A percentile compares a stretch with the other conserved stretches of the same genome.
Evolutionary conservation across 2,329 filamentous ascomycete genomes (phyloP).

Genomic region (Aspergillus neotritici): DNA sequence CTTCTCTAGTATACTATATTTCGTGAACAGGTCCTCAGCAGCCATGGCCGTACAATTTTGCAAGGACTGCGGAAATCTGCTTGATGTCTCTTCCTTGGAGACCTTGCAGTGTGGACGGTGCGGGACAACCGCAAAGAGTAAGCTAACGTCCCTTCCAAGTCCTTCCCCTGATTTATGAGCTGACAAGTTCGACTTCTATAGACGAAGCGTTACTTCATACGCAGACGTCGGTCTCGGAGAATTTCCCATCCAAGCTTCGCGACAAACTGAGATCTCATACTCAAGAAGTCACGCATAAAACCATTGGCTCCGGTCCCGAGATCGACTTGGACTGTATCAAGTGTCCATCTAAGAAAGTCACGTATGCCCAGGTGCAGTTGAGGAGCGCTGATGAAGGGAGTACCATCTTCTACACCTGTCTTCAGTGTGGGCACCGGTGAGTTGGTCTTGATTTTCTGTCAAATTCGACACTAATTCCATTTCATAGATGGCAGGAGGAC

Average conservation of each 20-base stretch:
- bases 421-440: slow-evolving; percentile 16
- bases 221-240: slow-evolving; percentile 9
- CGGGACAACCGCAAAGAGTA: slow-evolving; percentile 13
- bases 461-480: no score
- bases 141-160: background rate
- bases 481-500: no score
- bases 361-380: slow-evolving; percentile 50
- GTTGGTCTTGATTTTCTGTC: background rate
- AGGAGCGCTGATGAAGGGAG: slow-evolving; percentile 85
- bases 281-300: background rate
- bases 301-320: slow-evolving; percentile 1
- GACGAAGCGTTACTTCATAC: slow-evolving; percentile 7
- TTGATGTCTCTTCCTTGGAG: slow-evolving; percentile 8
- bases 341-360: slow-evolving; percentile 15
- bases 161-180: background rate
- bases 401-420: slow-evolving; percentile 76
- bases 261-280: slow-evolving; percentile 11
- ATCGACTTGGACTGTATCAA: slow-evolving; percentile 14
- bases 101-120: slow-evolving; percentile 12
- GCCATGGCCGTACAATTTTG: slow-evolving; percentile 15
- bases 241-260: slow-evolving; percentile 15
- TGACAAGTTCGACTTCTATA: background rate
- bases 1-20: no score
- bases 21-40: no score
- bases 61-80: slow-evolving; percentile 14